Conservation (phyloP, 2,329 filamentous ascomycete genomes). For the Fusarium ramigenum region DNA sequence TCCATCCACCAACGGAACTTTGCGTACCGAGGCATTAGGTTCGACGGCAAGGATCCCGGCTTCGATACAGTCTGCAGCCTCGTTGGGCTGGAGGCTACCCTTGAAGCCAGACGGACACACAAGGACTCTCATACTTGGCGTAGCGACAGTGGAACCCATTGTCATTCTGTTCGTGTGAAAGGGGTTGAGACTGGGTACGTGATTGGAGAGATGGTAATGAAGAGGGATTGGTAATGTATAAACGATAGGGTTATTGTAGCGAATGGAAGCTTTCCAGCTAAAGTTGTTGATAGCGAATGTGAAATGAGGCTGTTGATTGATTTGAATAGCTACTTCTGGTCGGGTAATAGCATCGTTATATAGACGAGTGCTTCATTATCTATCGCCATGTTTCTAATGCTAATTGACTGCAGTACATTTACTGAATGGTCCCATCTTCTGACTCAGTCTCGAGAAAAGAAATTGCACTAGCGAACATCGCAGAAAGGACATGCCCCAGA, state of each 20-base stretch:
- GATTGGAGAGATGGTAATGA: not conserved
- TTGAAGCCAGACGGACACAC: constrained; percentile 65
- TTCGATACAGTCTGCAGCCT: constrained; percentile 62
- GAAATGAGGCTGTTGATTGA: not conserved
- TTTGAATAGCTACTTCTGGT: not conserved
- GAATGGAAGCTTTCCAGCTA: not conserved
- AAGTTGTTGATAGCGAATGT: constrained; percentile 23
- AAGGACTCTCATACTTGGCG: constrained; percentile 49
- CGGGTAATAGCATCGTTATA: constrained; percentile 4
- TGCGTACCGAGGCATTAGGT: constrained; percentile 53
- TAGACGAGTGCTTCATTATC: not conserved
- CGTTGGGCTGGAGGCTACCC: constrained; percentile 58
- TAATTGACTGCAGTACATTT: not conserved
- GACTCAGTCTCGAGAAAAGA: constrained; percentile 23
- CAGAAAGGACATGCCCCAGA: not conserved
- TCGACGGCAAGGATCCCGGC: constrained; percentile 56
- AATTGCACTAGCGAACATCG: not conserved
- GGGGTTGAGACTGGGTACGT: too few species aligned
- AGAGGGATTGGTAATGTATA: not conserved
- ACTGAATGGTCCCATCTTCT: not conserved
- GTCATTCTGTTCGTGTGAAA: not conserved
- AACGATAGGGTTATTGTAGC: not conserved
- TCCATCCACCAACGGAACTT: constrained; percentile 62
- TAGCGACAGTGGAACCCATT: not conserved
- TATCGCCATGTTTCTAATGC: not conserved